A percentile compares a stretch with the other conserved stretches of the same genome.
These are phyloP conservation scores for Eucalyptus pauciflora DNA, from an alignment of 345 rosid species.

Conservation along the genomic window DNA sequence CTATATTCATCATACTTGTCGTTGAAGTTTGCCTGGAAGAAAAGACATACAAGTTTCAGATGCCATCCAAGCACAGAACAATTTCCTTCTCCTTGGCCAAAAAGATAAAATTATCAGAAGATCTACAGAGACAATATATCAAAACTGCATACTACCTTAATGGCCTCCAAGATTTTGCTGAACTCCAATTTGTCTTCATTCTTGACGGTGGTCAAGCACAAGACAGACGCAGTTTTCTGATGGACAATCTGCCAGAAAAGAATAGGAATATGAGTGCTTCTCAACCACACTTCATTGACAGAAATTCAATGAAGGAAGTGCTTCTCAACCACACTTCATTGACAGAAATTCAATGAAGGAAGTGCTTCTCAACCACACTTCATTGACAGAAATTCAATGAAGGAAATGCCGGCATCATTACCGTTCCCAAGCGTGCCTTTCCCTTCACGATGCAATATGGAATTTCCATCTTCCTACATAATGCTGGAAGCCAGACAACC, in stretches of 20 bases:
- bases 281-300: neutral
- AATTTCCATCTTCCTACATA: constrained; percentile 52
- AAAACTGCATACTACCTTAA: constrained; percentile 32
- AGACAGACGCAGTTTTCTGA: constrained; percentile 59
- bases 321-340: neutral
- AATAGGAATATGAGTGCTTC: neutral
- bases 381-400: neutral
- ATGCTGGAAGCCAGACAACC: constrained; percentile 55
- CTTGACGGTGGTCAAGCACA: constrained; percentile 69
- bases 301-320: neutral
- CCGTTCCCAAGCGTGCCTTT: constrained; percentile 43
- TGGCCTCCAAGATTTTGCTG: constrained; percentile 63
- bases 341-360: neutral
- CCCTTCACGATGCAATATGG: constrained; percentile 54
- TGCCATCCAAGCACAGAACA: neutral
- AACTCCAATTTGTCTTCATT: constrained; percentile 74
- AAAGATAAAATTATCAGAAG: neutral
- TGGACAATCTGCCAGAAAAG: constrained; percentile 42
- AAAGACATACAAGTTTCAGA: neutral
- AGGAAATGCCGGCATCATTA: neutral
- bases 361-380: neutral
- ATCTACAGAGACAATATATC: neutral
- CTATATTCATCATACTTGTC: constrained; percentile 67
- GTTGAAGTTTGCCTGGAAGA: constrained; percentile 49
- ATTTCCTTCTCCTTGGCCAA: neutral